phyloP scores from a whole-genome alignment of 176 grass and related monocot genomes.

The Phyllostachys edulis region DNA sequence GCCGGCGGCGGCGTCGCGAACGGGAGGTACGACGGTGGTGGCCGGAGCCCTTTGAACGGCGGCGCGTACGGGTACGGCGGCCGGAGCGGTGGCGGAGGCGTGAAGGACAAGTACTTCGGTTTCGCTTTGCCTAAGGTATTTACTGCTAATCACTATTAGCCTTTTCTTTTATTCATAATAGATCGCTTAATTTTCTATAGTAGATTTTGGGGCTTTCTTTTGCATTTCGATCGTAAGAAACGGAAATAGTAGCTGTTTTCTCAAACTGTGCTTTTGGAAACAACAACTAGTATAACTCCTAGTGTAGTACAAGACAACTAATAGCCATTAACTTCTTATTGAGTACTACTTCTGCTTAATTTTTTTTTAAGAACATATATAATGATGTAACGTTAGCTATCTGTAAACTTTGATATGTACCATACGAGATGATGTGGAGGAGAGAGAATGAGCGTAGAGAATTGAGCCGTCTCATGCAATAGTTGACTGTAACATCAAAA shows the following conservation, averaged over 20 bases:
- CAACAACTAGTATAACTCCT: background rate
- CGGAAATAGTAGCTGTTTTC: background rate
- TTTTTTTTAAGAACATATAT: no score
- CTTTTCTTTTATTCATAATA: background rate
- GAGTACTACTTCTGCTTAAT: background rate
- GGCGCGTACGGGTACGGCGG: conserved; percentile 31
- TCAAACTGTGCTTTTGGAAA: background rate
- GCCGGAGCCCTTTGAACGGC: conserved; percentile 27
- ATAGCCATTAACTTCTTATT: background rate
- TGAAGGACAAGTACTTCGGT: conserved; percentile 46
- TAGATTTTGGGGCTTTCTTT: no score
- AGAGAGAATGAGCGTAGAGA: no score
- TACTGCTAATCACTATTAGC: background rate
- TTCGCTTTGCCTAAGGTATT: conserved; percentile 50
- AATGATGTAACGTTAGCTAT: no score
- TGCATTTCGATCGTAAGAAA: no score
- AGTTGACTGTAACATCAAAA: no score
- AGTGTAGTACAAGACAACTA: background rate
- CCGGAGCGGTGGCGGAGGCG: conserved; percentile 21
- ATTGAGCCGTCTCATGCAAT: no score
- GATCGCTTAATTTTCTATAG: background rate
- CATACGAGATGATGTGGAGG: accelerated
- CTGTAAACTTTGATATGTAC: accelerated
- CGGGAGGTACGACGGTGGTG: conserved; percentile 19
- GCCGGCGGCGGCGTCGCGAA: background rate